Base-by-base conservation (phyloP, 768 basidiomycete genomes). In the Dioszegia aurantiaca region DNA sequence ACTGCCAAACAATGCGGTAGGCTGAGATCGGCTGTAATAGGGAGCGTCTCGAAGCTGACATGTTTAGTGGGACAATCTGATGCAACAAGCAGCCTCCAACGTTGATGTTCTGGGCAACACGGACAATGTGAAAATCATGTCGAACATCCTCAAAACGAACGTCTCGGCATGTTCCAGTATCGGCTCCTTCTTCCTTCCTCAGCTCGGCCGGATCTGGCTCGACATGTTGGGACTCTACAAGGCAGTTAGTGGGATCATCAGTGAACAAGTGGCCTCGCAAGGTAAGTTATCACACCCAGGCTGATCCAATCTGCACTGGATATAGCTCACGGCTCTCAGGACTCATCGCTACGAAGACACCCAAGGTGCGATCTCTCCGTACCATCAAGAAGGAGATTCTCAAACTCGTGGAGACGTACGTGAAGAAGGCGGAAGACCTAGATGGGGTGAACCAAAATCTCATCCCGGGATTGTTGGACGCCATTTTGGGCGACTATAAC, bases 311-410 rank as follows among this genome's bases (percentile, higher is more conserved):
- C n/a, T n/a, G n/a, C n/a, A n/a, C n/a, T n/a, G n/a, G n/a, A n/a
- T n/a, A n/a, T n/a, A 21, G 51, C 58, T 60, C 30, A 58, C 36
- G 17, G 23, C 3, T 4, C 47, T 42, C 63, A 93, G 90, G 92
- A 30, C 77, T 85, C 39, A 86, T 97, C 72, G 91, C 92, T 4
- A 97, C 94, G 16, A 93, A 93, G 79, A 98, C 93, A 2, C 93
- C 94, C 9, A 95, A 95, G 81, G 85, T 98, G 66, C 85, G 95
- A 59, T 86, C 90, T 62, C 79, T 98, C 53, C 83, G 95, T 60
- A 97, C 94, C 2, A 93, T 99, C 67, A 98, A 98, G 81, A 98
- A 98, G 79, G 95, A 99, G 77, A 90, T 98, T 44, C 78, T 99
- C 64, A 93, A 91, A 80, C 79, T 97, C 52, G 93, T 98, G 84